Evolutionary conservation across 495 filamentous ascomycete species (phyloP), one percentile per base, ranked within the genome.

Genomic region (Penicillium parvum): DNA sequence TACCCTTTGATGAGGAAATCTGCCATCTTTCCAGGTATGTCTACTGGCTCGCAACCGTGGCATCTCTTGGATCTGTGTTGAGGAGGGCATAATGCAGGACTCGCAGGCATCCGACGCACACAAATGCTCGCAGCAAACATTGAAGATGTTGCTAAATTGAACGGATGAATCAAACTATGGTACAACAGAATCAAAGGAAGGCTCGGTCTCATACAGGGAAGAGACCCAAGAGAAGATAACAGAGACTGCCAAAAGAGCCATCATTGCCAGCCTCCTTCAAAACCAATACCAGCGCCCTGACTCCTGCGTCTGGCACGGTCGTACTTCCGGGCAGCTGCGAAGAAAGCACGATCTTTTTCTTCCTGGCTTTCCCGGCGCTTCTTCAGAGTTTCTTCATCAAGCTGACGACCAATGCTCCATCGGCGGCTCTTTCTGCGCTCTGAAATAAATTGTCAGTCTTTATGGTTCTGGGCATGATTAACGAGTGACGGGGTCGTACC

Each of bases 191-290:
- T 30, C 12, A n/a, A n/a, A 14, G 7, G 16, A 15, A 30, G 28
- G 16, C 28, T 30, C 9, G 25, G n/a, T n/a, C n/a, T n/a, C n/a
- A n/a, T n/a, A n/a, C n/a, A n/a, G n/a, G n/a, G n/a, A n/a, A n/a
- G n/a, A n/a, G n/a, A n/a, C n/a, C n/a, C n/a, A n/a, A n/a, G n/a
- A n/a, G n/a, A n/a, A n/a, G n/a, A n/a, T n/a, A 27, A 8, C 25
- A 8, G 8, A 27, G 16, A 16, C 16, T 10, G 12, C 27, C 8
- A 27, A n/a, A 30, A 1, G 12, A 4, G 12, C 28, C 1, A 9
- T 41, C 11, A 41, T 23, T 45, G 43, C 43, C 43, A 46, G 11
- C 36, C 43, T 10, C 36, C 35, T 18, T 46, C 28, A 14, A 46
- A 46, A 4, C 36, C 36, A 32, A 27, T 28, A 3, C 43, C 43